phyloP scores from a whole-genome alignment of 805 yeast genomes.

The Starmerella vitae region DNA sequence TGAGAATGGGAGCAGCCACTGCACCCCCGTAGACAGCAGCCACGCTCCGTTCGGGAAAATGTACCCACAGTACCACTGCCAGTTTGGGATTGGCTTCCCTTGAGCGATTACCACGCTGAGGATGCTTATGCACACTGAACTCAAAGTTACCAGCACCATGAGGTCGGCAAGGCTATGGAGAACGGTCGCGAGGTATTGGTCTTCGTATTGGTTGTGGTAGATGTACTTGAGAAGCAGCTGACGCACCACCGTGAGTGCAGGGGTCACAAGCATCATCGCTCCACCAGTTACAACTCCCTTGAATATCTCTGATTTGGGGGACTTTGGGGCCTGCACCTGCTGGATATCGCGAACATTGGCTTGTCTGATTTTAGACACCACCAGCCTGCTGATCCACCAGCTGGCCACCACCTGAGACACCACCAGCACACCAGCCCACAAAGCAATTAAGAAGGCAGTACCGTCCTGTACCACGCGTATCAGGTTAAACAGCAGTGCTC shows the following conservation, averaged over 20 bases:
- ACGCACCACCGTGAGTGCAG: slow-evolving; percentile 6
- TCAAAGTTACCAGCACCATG: slow-evolving; percentile 16
- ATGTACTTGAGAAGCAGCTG: slow-evolving; percentile 4
- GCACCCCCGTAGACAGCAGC: neutral
- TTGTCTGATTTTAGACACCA: slow-evolving; percentile 7
- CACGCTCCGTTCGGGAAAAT: neutral
- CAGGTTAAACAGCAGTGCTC: slow-evolving; percentile 3
- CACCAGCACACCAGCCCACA: slow-evolving; percentile 8
- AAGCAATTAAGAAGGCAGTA: slow-evolving; percentile 7
- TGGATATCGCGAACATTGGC: slow-evolving; percentile 8
- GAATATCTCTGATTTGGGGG: neutral
- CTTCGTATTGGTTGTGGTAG: slow-evolving; percentile 1
- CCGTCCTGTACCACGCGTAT: slow-evolving; percentile 4
- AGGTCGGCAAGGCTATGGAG: slow-evolving; percentile 16
- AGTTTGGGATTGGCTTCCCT: neutral
- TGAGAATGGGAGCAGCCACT: no score
- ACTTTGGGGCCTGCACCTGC: neutral
- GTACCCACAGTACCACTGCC: neutral
- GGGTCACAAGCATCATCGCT: slow-evolving; percentile 2
- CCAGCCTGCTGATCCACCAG: slow-evolving; percentile 7
- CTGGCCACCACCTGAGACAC: slow-evolving; percentile 1
- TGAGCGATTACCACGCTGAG: neutral
- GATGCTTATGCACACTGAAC: slow-evolving; percentile 1
- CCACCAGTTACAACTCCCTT: neutral
- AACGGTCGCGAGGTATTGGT: slow-evolving; percentile 14